Percentiles rank a stretch among this genome's conserved stretches.
Conservation (phyloP, 495 filamentous ascomycete genomes). For the Sporormia fimetaria region DNA sequence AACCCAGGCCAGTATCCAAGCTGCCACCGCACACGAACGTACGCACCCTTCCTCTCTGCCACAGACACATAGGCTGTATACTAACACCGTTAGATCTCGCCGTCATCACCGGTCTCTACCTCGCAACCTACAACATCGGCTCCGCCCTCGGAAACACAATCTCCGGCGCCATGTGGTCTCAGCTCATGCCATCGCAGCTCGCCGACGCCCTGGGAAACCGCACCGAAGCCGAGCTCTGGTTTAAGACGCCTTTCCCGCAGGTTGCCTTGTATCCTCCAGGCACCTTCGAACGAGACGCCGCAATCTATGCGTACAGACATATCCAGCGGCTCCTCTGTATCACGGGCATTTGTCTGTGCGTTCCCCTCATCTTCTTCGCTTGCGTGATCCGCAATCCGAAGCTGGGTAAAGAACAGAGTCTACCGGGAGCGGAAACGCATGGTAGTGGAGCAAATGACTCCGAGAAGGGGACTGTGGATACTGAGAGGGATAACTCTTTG, state of each 20-base stretch:
- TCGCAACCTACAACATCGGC: constrained; percentile 24
- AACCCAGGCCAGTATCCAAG: constrained; percentile 34
- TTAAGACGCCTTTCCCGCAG: constrained; percentile 12
- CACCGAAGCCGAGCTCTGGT: constrained; percentile 18
- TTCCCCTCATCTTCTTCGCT: constrained; percentile 17
- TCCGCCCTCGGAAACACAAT: constrained; percentile 21
- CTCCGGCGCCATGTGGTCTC: constrained; percentile 25
- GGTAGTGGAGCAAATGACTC: background rate
- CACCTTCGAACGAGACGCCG: constrained; percentile 35
- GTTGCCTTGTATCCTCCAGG: constrained; percentile 31
- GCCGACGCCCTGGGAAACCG: constrained; percentile 26
- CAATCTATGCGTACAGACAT: constrained; percentile 38
- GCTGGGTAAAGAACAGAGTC: constrained; percentile 37
- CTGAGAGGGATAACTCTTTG: too few species aligned
- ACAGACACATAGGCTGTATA: background rate
- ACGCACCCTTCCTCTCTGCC: background rate
- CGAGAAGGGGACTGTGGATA: too few species aligned
- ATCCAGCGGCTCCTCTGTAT: constrained; percentile 30
- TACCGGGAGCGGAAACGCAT: constrained; percentile 31
- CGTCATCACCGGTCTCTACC: constrained; percentile 24
- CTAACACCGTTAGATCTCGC: too few species aligned
- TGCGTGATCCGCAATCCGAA: constrained; percentile 18
- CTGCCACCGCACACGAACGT: constrained; percentile 22
- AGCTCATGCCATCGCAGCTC: constrained; percentile 15
- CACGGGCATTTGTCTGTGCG: constrained; percentile 23